Evolutionary conservation across 164 flowering plant species (phyloP), one percentile per base, ranked within the genome.

Genomic region (Piper betle): DNA sequence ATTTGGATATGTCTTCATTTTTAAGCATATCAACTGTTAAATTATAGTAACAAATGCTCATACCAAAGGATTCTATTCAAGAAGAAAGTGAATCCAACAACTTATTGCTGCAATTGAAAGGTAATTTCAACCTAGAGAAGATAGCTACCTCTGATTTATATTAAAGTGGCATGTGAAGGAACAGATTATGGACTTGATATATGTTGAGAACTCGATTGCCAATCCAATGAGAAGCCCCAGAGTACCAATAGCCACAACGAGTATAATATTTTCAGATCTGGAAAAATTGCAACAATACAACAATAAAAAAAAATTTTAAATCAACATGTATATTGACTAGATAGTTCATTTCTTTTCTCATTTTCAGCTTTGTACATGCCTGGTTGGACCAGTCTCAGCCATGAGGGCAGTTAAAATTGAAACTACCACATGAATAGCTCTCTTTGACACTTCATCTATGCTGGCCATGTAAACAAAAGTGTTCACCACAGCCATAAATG

Each of bases 351-450:
- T 25, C 33, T 25, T 25, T 25, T 25, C 33, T 18, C 57, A 17
- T 5, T 53, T 53, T 53, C 46, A 42, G 11, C 46, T 39, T 17
- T 43, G 53, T 13, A 6, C 1, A 6, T 87, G 89, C 97, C 94
- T 83, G 66, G 98, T 89, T 48, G 97, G 82, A 48, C 86, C 82
- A 41, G 79, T 87, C 59, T 57, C 68, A 41, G 97, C 97, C 90
- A 89, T 67, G 39, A 93, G 80, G 48, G 94, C 98, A 11, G 96
- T 92, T 40, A 89, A 78, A 73, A 92, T 86, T 39, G 88, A 76
- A 19, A 82, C 90, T 67, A 59, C 76, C 3, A 93, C 84, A 63
- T 85, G 90, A 59, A 92, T 81, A 56, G 89, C 81, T 73, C 98
- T 77, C 66, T 82, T 84, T 0, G 69, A 71, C 42, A 57, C 80